Conservation (phyloP, 805 yeast genomes). For the Lachancea waltii region DNA sequence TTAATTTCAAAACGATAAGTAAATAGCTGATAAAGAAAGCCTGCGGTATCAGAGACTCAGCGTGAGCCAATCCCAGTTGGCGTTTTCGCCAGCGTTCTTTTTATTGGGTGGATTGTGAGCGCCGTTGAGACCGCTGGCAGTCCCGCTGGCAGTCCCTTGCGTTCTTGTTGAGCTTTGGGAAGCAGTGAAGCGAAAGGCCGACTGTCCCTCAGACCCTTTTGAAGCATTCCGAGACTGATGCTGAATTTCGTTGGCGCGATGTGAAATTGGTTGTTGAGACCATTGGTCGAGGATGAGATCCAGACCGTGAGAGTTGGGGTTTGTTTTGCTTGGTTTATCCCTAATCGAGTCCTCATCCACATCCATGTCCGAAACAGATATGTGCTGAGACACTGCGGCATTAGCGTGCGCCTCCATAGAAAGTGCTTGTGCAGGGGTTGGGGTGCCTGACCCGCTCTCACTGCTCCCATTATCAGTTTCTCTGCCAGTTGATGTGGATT, state of each 20-base stretch:
- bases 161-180: neutral
- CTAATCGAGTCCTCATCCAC: conserved; percentile 1
- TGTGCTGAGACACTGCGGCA: neutral
- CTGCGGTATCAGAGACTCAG: conserved; percentile 7
- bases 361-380: conserved; percentile 6
- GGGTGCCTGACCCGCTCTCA: conserved; percentile 11
- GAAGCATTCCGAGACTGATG: neutral
- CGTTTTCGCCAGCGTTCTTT: conserved; percentile 9
- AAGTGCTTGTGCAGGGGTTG: conserved; percentile 4
- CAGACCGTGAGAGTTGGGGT: conserved; percentile 1
- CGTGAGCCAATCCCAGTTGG: conserved; percentile 14
- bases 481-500: neutral
- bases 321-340: conserved; percentile 1
- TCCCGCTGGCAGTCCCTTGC: no score
- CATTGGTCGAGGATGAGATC: conserved; percentile 5
- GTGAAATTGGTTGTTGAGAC: conserved; percentile 1
- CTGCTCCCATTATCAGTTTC: conserved; percentile 5
- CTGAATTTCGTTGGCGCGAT: neutral
- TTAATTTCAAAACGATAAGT: conserved; percentile 1
- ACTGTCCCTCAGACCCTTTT: neutral
- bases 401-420: conserved; percentile 1
- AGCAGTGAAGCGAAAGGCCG: neutral
- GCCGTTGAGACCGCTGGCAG: neutral
- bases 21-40: neutral
- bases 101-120: neutral